Percentiles rank a stretch among this genome's conserved stretches.
Evolutionary conservation across 495 filamentous ascomycete species (phyloP).

Genomic region (Tuber borchii): DNA sequence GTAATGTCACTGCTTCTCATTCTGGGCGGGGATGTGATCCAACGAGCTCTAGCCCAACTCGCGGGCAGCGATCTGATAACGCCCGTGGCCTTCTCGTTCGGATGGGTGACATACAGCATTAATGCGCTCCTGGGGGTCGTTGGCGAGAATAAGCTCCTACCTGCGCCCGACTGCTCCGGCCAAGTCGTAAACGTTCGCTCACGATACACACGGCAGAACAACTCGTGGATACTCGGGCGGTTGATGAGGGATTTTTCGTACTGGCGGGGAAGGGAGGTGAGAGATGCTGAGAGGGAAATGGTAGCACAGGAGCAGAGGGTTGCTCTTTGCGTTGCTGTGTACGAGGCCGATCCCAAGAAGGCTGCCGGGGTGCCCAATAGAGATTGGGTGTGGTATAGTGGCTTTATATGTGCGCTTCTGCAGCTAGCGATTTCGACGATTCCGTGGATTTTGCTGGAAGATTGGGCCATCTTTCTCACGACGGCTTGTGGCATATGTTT

Average conservation of each 20-base stretch:
- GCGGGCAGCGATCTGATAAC: conserved; percentile 42
- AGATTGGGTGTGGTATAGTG: conserved; percentile 44
- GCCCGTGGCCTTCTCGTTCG: conserved; percentile 54
- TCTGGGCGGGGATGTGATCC: conserved; percentile 50
- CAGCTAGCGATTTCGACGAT: conserved; percentile 50
- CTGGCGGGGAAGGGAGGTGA: conserved; percentile 1
- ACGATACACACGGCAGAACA: conserved; percentile 47
- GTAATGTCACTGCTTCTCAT: conserved; percentile 48
- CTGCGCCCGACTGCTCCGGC: conserved; percentile 40
- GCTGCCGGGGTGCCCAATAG: conserved; percentile 15
- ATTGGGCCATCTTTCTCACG: conserved; percentile 49
- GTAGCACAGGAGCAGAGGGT: conserved; percentile 1
- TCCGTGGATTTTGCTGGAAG: conserved; percentile 44
- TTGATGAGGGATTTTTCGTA: conserved; percentile 49
- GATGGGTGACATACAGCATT: conserved; percentile 32
- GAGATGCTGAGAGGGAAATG: neutral
- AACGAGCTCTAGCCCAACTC: conserved; percentile 48
- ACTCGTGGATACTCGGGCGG: conserved; percentile 50
- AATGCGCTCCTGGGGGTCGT: conserved; percentile 40
- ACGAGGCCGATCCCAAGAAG: conserved; percentile 5
- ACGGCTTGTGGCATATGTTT: conserved; percentile 46
- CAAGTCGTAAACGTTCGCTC: conserved; percentile 47
- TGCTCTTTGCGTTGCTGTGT: conserved; percentile 32
- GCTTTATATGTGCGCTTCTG: conserved; percentile 42
- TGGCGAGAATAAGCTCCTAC: conserved; percentile 49